Base-by-base conservation (phyloP, 176 grass and related monocot species). In the Elaeis guineensis region DNA sequence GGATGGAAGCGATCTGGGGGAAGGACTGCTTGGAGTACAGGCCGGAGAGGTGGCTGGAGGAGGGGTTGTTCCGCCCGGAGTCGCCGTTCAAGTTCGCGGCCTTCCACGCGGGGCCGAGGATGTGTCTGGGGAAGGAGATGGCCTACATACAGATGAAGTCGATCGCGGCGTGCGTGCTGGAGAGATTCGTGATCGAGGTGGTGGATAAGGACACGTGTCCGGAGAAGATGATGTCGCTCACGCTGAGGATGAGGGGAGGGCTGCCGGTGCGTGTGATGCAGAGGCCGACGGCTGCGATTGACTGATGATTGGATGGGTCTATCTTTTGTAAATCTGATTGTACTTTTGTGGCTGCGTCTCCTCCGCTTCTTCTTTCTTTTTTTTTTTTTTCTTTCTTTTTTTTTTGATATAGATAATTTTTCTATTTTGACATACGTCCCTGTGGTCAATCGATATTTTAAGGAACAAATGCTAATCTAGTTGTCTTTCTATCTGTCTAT, bases 71-170 rank as follows among this genome's bases (percentile, higher is more conserved):
- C 16, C 63, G 49, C 2, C 49, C 63, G 48, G 49, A 65, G 49
- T 51, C 19, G 19, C 55, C 55, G 21, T 58, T 23, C 20, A 58
- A 58, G 55, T 58, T 14, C 21, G 9, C 20, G 6, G 55, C 21
- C 21, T 58, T 58, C 20, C 55, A 58, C 21, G 55, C 8, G 11
- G 64, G 64, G 64, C 64, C 64, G 1, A 25, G 64, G 64, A 66
- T 22, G 24, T 66, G 64, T 49, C 50, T 66, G 64, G 64, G 64
- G 50, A 54, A 66, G 50, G 64, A 66, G 23, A 50, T 66, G 50
- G 64, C 64, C 17, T 54, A 52, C 50, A 66, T 50, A 4, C 64
- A 67, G 64, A 67, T 67, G 64, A 67, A 67, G 64, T 16, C 51
- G 17, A 50, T 50, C 5, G 64, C n/a, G 25, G 64, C 51, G 23